Evolutionary conservation across 768 basidiomycete genomes (phyloP).

Genomic region (Calocybe gangraenosa): DNA sequence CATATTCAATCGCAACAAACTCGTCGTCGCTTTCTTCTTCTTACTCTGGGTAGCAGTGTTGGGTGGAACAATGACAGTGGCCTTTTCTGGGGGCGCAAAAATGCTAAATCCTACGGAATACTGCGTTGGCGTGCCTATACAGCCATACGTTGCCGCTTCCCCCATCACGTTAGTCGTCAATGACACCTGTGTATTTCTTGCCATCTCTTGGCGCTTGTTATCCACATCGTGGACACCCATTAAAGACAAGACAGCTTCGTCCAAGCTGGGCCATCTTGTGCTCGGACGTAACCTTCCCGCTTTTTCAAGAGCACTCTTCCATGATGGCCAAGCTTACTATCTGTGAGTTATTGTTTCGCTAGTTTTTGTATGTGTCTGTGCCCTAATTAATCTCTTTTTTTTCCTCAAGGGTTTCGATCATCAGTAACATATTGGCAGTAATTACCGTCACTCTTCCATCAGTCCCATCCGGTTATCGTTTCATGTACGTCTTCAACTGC

Average conservation of each 20-base stretch:
- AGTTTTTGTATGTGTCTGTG: not conserved
- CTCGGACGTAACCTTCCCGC: constrained; percentile 22
- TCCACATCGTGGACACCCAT: not conserved
- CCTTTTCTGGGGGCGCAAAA: constrained; percentile 19
- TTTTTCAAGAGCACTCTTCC: constrained; percentile 21
- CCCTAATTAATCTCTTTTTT: not conserved
- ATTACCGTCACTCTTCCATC: not conserved
- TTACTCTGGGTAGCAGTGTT: constrained; percentile 27
- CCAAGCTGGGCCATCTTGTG: constrained; percentile 8
- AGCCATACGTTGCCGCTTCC: constrained; percentile 15
- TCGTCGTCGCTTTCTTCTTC: constrained; percentile 20
- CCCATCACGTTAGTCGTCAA: constrained; percentile 18
- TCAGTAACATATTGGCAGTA: constrained; percentile 6
- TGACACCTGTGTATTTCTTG: constrained; percentile 27
- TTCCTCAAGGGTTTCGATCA: constrained; percentile 10
- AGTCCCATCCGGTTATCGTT: not conserved
- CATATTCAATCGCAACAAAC: constrained; percentile 19
- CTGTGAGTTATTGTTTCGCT: constrained; percentile 19
- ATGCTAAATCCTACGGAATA: constrained; percentile 17
- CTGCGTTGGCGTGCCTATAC: constrained; percentile 18
- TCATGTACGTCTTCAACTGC: constrained; percentile 1
- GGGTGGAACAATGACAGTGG: constrained; percentile 20
- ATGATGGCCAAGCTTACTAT: constrained; percentile 29
- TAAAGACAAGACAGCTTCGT: not conserved
- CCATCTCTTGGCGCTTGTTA: constrained; percentile 25